Evolutionary conservation across 768 basidiomycete species (phyloP).

Genomic region (Pulveroboletus sp.): DNA sequence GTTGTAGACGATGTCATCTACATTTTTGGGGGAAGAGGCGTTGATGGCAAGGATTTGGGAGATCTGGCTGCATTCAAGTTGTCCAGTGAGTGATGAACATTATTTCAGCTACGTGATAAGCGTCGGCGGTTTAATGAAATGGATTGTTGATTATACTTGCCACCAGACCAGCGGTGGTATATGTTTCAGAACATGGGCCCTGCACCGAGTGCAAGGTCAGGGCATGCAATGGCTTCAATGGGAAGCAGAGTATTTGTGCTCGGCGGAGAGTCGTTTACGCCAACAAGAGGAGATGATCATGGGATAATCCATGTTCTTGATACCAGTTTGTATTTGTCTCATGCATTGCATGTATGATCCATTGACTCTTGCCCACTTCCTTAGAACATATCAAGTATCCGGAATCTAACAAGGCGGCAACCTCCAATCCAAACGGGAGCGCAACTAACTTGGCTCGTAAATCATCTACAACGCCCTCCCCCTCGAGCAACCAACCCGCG

Average conservation of each 20-base stretch:
- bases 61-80: slow-evolving; percentile 98
- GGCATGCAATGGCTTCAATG: slow-evolving; percentile 97
- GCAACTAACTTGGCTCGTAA: slow-evolving; percentile 41
- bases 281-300: slow-evolving; percentile 72
- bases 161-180: slow-evolving; percentile 92
- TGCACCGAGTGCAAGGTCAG: slow-evolving; percentile 84
- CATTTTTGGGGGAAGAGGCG: slow-evolving; percentile 94
- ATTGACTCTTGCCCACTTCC: slow-evolving; percentile 1
- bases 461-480: slow-evolving; percentile 41
- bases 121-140: neutral
- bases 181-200: slow-evolving; percentile 99
- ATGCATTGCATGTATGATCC: neutral
- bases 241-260: slow-evolving; percentile 88
- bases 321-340: slow-evolving; percentile 63
- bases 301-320: slow-evolving; percentile 86
- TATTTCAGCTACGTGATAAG: neutral
- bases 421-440: slow-evolving; percentile 32
- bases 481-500: slow-evolving; percentile 26
- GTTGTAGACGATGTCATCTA: slow-evolving; percentile 97
- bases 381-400: slow-evolving; percentile 93
- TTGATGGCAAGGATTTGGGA: slow-evolving; percentile 92
- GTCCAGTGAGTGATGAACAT: slow-evolving; percentile 64
- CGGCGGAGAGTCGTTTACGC: slow-evolving; percentile 86
- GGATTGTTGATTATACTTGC: slow-evolving; percentile 10
- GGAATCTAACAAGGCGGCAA: slow-evolving; percentile 46